A percentile compares a stretch with the other conserved stretches of the same genome.
These are phyloP conservation scores for Coleophoma crateriformis DNA, from an alignment of 2,329 filamentous ascomycete genomes.

Conservation along the genomic window DNA sequence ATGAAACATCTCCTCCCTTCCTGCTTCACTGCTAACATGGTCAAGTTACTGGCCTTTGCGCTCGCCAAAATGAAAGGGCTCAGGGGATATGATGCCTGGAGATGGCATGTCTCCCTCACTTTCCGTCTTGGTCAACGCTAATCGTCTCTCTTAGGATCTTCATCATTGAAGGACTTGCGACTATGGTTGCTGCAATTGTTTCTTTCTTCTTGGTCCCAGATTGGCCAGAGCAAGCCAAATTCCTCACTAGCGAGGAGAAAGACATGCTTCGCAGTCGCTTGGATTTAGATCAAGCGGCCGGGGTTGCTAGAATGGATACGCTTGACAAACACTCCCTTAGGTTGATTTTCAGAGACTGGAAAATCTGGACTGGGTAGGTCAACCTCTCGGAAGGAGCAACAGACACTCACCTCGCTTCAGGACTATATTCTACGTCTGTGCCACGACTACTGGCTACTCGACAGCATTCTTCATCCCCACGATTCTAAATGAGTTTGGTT, in stretches of 20 bases:
- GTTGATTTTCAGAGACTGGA: conserved; percentile 31
- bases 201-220: conserved; percentile 41
- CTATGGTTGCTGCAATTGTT: conserved; percentile 26
- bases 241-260: conserved; percentile 36
- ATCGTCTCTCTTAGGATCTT: conserved; percentile 33
- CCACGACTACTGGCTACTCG: conserved; percentile 26
- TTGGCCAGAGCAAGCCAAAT: conserved; percentile 38
- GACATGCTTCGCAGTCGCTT: conserved; percentile 26
- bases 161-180: conserved; percentile 36
- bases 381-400: not conserved
- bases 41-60: conserved; percentile 37
- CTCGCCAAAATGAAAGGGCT: conserved; percentile 39
- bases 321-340: conserved; percentile 23
- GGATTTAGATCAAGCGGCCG: conserved; percentile 19
- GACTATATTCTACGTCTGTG: conserved; percentile 22
- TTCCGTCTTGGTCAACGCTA: conserved; percentile 24
- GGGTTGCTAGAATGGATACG: conserved; percentile 23
- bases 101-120: conserved; percentile 35
- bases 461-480: conserved; percentile 35
- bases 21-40: conserved; percentile 11
- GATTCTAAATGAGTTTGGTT: conserved; percentile 34
- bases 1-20: conserved; percentile 10
- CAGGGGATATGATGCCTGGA: conserved; percentile 37
- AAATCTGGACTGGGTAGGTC: conserved; percentile 33
- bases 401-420: not conserved